A percentile compares a stretch with the other conserved stretches of the same genome.
phyloP scores from a whole-genome alignment of 2,329 filamentous ascomycete genomes.

The Cladophialophora bantiana region DNA sequence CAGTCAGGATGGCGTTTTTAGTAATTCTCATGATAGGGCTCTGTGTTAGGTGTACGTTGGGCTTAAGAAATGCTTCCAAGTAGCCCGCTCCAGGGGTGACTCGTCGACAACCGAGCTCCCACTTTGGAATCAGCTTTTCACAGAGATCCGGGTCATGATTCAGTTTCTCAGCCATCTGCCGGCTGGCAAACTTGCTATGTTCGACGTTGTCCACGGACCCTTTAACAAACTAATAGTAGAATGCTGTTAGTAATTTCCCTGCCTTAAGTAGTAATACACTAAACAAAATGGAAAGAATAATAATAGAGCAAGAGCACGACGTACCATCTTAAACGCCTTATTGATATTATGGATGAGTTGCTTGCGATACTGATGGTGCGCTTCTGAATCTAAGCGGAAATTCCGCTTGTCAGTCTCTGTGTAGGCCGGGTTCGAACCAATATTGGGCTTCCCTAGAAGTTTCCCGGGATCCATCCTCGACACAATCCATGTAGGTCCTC shows the following conservation, averaged over 20 bases:
- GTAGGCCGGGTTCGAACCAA: conserved; percentile 37
- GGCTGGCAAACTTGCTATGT: conserved; percentile 19
- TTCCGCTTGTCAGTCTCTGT: conserved; percentile 44
- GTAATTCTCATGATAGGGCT: conserved; percentile 48
- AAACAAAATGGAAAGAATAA: no score
- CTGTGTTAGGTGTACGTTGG: conserved; percentile 46
- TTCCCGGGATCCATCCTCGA: conserved; percentile 41
- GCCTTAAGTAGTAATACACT: no score
- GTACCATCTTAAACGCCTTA: conserved; percentile 32
- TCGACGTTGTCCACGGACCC: conserved; percentile 29
- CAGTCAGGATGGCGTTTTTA: conserved; percentile 40
- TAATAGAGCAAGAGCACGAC: neutral
- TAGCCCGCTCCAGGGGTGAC: conserved; percentile 61
- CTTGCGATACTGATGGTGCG: conserved; percentile 47
- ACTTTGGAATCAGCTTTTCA: conserved; percentile 40
- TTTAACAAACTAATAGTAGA: conserved; percentile 31
- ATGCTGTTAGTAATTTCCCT: conserved; percentile 3
- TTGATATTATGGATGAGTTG: conserved; percentile 41
- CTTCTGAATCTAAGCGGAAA: conserved; percentile 40
- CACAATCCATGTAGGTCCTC: conserved; percentile 45
- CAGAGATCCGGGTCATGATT: conserved; percentile 38
- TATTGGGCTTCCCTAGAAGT: conserved; percentile 36
- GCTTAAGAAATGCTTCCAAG: conserved; percentile 55
- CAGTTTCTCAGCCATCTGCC: conserved; percentile 30
- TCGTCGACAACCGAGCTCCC: conserved; percentile 53